Evolutionary conservation across 2,329 filamentous ascomycete genomes (phyloP), one percentile per base, ranked within the genome.

Genomic region (Teratosphaeriaceae sp.): DNA sequence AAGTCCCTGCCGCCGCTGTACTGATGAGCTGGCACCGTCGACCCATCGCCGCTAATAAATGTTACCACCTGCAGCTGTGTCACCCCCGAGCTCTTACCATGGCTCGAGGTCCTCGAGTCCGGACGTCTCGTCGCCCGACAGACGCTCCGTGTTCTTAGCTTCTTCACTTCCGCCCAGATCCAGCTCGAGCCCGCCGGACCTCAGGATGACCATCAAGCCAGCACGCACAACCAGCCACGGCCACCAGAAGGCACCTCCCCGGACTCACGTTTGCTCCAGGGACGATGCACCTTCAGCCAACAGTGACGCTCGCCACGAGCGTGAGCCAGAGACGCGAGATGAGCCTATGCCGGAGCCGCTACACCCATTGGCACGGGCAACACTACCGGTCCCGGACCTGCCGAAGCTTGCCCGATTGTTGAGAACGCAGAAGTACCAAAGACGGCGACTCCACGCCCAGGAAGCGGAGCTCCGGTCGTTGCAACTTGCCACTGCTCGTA

Each of bases 371-470:
- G 16, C 22, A 13, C 12, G 16, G 16, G n/a, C 40, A 22, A n/a
- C 31, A 8, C 9, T 8, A 21, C 13, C 18, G 5, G 2, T 44
- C 2, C 45, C 42, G 2, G 44, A 40, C 13, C 21, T 49, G 18
- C 18, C 40, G 15, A n/a, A 35, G 6, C 23, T 50, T 18, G 26
- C 47, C 11, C 34, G 36, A 13, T 15, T 46, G 6, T 20, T 48
- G 16, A 38, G 36, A 16, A 19, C 37, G n/a, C 30, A 41, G 20
- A 38, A 37, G 16, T 49, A 88, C 62, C 85, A 90, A 66, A 82
- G 87, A 72, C 83, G 84, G 71, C 85, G 86, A 72, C 79, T 84
- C 66, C 74, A 77, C 51, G 82, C 83, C 59, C 84, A 82, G 35
- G 76, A 85, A 53, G 72, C 84, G 51, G 81, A 84, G 44, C 73